Evolutionary conservation across 768 basidiomycete species (phyloP).

Genomic region (Daedaleopsis sinensis): DNA sequence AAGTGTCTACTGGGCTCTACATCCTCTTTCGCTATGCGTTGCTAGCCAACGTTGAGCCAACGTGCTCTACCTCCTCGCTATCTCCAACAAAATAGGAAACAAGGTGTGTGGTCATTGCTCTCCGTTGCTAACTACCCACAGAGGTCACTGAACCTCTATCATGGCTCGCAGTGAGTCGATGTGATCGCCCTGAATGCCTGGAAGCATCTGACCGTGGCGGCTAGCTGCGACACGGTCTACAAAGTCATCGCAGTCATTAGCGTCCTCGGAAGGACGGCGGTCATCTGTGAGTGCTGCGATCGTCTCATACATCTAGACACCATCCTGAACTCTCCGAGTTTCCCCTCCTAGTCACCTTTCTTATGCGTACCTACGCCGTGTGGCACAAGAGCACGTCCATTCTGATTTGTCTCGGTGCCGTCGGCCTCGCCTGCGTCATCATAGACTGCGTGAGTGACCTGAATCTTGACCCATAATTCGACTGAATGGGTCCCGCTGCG

Average conservation of each 20-base stretch:
- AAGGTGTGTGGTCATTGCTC: slow-evolving; percentile 4
- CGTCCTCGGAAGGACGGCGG: slow-evolving; percentile 32
- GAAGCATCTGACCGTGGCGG: slow-evolving; percentile 1
- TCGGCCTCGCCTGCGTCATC: slow-evolving; percentile 28
- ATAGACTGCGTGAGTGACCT: slow-evolving; percentile 25
- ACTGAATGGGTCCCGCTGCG: too few species aligned
- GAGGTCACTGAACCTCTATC: too few species aligned
- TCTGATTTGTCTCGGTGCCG: slow-evolving; percentile 15
- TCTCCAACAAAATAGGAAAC: slow-evolving; percentile 17
- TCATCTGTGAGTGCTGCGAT: slow-evolving; percentile 22
- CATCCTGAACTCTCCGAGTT: slow-evolving; percentile 3
- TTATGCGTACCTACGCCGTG: slow-evolving; percentile 5
- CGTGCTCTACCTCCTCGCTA: slow-evolving; percentile 31
- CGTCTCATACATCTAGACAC: background rate
- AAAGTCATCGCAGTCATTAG: slow-evolving; percentile 33
- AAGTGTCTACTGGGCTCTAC: slow-evolving; percentile 35
- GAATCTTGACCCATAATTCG: background rate
- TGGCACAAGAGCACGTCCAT: slow-evolving; percentile 19
- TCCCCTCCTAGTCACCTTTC: background rate
- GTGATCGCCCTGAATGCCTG: too few species aligned
- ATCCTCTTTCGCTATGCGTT: slow-evolving; percentile 39
- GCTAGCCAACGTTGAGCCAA: slow-evolving; percentile 32
- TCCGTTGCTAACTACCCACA: too few species aligned
- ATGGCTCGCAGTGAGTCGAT: too few species aligned
- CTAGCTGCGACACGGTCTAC: slow-evolving; percentile 34